These are phyloP conservation scores for Dioscorea dumetorum DNA, from an alignment of 106 monocot genomes.

Conservation along the genomic window DNA sequence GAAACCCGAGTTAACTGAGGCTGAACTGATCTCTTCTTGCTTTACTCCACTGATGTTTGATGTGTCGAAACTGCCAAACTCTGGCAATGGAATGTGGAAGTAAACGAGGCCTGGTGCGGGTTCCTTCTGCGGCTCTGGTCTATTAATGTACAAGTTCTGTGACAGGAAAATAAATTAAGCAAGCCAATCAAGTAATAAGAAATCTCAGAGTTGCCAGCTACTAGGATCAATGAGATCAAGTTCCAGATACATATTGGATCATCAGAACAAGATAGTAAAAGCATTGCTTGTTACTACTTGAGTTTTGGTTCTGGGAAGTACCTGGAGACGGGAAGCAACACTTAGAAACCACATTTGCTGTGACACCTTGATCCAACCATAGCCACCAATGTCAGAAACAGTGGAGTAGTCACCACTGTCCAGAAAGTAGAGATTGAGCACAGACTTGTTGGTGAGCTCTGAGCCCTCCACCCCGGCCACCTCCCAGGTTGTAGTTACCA, in stretches of 20 bases:
- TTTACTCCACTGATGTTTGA: slow-evolving; percentile 71
- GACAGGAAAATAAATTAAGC: neutral
- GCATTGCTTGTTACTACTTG: no score
- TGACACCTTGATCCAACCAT: slow-evolving; percentile 89
- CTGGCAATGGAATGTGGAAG: slow-evolving; percentile 94
- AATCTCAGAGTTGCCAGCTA: no score
- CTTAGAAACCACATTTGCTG: slow-evolving; percentile 90
- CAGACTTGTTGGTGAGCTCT: slow-evolving; percentile 53
- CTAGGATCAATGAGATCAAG: neutral
- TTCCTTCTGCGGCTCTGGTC: slow-evolving; percentile 37
- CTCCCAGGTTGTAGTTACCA: slow-evolving; percentile 82
- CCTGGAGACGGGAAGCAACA: slow-evolving; percentile 61
- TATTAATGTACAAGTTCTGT: slow-evolving; percentile 54
- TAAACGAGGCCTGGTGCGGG: slow-evolving; percentile 67
- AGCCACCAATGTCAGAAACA: slow-evolving; percentile 36
- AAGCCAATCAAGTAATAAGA: no score
- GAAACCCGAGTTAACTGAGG: slow-evolving; percentile 79
- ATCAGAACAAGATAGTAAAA: no score
- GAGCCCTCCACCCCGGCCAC: slow-evolving; percentile 51
- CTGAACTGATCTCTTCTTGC: slow-evolving; percentile 75
- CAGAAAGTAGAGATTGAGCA: slow-evolving; percentile 87
- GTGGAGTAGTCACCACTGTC: slow-evolving; percentile 94
- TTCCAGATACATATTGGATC: neutral
- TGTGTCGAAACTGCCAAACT: slow-evolving; percentile 41
- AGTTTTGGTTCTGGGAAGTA: slow-evolving; percentile 6